Base-by-base conservation (phyloP, 495 filamentous ascomycete species). In the Cercophora samala region DNA sequence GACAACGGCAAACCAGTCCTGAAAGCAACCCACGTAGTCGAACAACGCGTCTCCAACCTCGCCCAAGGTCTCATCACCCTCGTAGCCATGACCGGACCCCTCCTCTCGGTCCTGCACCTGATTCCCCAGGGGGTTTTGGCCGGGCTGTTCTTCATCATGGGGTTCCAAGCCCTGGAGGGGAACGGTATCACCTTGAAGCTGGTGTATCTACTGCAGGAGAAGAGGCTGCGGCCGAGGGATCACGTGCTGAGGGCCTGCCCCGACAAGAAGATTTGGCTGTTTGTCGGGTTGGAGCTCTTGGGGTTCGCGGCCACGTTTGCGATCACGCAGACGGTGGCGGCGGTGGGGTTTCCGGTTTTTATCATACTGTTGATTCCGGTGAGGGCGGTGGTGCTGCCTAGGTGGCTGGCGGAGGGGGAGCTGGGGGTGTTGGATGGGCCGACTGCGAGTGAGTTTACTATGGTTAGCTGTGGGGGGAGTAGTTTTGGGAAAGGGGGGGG, bases 111-210 rank as follows among this genome's bases (percentile, higher is more conserved):
- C 22, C 79, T 98, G 11, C 89, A 91, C 65, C 84, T 94, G 4
- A 93, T 98, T 70, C 94, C 93, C 0, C 92, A 94, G 71, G 91
- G 86, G 64, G 91, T 97, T 22, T 82, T 98, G 67, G 91, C 92
- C 0, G 94, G 93, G 5, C 84, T 98, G 17, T 97, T 98, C 83
- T 97, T 97, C 78, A 88, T 96, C 70, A 95, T 97, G 90, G 94
- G 92, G 26, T 87, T 90, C 64, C 89, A 93, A 73, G 90, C 91
- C n/a, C 85, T 95, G 26, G 81, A 88, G 70, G 87, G 80, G 15
- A 97, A 96, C 76, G 91, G 91, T 15, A 93, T 97, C 67, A 94
- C 91, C 0, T 78, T 84, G 60, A 97, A 97, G 71, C 69, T 96
- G 3, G 75, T 94, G 22, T 97, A 91, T 78, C 83, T 96, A 4